Evolutionary conservation across 2,329 filamentous ascomycete species (phyloP), one percentile per base, ranked within the genome.

Genomic region (Pseudocercospora fijiensis): DNA sequence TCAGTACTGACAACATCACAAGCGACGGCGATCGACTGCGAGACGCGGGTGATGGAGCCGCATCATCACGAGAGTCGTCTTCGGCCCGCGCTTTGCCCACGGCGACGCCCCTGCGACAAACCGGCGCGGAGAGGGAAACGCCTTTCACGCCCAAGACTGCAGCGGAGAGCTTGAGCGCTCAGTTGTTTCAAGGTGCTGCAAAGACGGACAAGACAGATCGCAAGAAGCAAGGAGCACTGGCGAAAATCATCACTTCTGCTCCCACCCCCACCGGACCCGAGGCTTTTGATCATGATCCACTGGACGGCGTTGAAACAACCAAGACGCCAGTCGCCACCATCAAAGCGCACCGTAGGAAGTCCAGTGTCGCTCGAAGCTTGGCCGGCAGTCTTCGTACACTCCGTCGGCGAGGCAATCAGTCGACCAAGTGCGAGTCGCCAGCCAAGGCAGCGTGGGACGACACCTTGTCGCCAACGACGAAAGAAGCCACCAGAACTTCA

Each of bases 311-410:
- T 4, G 58, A 56, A 18, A 18, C 47, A 20, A 24, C 20, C 53
- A 58, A 53, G 57, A 59, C 51, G 20, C 37, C 57, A 22, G 58
- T 53, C 16, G 18, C 45, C 43, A 65, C 43, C 10, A 65, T 59
- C 33, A 64, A 45, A 59, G 55, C 60, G 10, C 65, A 70, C 27
- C 51, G 51, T 16, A 60, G 66, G 28, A 67, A 60, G n/a, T 43
- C 53, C 52, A 72, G 70, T 57, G 49, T 72, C 11, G 69, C 68
- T 16, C 65, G 53, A 20, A 72, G 68, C 47, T 28, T 73, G 16
- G 65, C 70, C n/a, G 70, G 70, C 27, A 72, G 70, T 62, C 60
- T 73, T 43, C 66, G 70, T 20, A 60, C 65, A 20, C 55, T 72
- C 33, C 58, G 67, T 37, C 60, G 64, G 18, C 63, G 55, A 60